phyloP scores from a whole-genome alignment of 202 grass and related monocot genomes.

The Brachypodium distachyon region DNA sequence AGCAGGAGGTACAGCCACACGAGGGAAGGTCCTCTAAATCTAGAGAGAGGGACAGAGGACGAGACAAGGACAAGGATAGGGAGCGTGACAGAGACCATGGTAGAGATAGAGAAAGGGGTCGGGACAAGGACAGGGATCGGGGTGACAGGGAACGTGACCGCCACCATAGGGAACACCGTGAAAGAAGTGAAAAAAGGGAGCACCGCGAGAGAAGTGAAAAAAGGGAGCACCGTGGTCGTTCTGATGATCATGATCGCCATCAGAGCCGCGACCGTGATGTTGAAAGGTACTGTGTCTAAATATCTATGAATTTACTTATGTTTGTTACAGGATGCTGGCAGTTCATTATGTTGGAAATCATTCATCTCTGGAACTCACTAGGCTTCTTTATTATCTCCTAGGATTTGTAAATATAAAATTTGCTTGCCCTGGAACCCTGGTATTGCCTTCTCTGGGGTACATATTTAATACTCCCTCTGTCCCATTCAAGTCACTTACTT shows the following conservation, averaged over 20 bases:
- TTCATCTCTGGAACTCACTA: not conserved
- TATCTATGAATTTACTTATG: not conserved
- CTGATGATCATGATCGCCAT: conserved; percentile 44
- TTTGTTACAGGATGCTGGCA: not conserved
- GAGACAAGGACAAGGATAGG: conserved; percentile 50
- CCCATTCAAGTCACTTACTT: no score
- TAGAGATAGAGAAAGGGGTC: conserved; percentile 46
- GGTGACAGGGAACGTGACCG: conserved; percentile 50
- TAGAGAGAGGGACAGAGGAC: conserved; percentile 63
- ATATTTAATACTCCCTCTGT: no score
- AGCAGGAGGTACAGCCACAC: conserved; percentile 39
- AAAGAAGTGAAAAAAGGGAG: conserved; percentile 54
- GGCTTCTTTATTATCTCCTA: not conserved
- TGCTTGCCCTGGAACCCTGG: not conserved
- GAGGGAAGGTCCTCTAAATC: conserved; percentile 69
- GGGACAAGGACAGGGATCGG: conserved; percentile 35
- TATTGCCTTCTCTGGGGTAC: not conserved
- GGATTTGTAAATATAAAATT: not conserved
- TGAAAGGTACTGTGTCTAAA: conserved; percentile 40
- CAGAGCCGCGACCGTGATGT: conserved; percentile 38
- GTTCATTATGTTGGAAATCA: not conserved
- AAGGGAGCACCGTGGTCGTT: conserved; percentile 39
- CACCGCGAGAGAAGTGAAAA: conserved; percentile 50
- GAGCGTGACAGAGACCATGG: conserved; percentile 44
- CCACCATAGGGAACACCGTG: conserved; percentile 59